A percentile compares a stretch with the other conserved stretches of the same genome.
These are phyloP conservation scores for Termitomyces titanicus DNA, from an alignment of 768 basidiomycete species.

Conservation along the genomic window DNA sequence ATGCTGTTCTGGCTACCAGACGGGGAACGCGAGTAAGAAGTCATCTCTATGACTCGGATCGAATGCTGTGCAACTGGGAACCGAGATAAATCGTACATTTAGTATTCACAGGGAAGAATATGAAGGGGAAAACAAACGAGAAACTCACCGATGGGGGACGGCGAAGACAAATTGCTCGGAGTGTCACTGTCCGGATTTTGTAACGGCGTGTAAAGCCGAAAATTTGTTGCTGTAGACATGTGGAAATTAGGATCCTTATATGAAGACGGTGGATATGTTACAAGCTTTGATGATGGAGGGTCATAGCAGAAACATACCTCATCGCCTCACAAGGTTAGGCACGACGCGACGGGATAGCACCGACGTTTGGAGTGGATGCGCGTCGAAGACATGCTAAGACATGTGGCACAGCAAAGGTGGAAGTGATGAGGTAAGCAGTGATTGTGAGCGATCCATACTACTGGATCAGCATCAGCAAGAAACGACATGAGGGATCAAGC, in stretches of 20 bases:
- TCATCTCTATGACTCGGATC: constrained; percentile 8
- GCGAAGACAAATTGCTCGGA: neutral
- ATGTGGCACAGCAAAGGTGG: constrained; percentile 3
- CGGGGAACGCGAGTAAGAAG: constrained; percentile 7
- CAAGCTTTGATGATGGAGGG: constrained; percentile 12
- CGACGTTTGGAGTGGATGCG: neutral
- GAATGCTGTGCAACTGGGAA: constrained; percentile 16
- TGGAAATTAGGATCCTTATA: constrained; percentile 8
- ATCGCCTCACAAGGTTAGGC: constrained; percentile 10
- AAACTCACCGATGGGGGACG: neutral
- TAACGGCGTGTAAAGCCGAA: neutral
- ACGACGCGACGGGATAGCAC: constrained; percentile 12
- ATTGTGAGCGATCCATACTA: neutral
- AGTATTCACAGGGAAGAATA: neutral
- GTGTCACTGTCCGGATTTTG: neutral
- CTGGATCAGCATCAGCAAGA: neutral
- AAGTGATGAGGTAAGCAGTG: constrained; percentile 13
- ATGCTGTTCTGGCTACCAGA: constrained; percentile 11
- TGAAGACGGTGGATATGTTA: constrained; percentile 7
- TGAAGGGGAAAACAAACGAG: neutral
- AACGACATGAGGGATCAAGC: neutral
- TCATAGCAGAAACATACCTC: constrained; percentile 8
- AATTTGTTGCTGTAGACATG: constrained; percentile 8
- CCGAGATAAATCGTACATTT: neutral
- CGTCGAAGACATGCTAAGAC: too few species aligned